Base-by-base conservation (phyloP, 805 yeast species). In the Saturnispora ahearnii region DNA sequence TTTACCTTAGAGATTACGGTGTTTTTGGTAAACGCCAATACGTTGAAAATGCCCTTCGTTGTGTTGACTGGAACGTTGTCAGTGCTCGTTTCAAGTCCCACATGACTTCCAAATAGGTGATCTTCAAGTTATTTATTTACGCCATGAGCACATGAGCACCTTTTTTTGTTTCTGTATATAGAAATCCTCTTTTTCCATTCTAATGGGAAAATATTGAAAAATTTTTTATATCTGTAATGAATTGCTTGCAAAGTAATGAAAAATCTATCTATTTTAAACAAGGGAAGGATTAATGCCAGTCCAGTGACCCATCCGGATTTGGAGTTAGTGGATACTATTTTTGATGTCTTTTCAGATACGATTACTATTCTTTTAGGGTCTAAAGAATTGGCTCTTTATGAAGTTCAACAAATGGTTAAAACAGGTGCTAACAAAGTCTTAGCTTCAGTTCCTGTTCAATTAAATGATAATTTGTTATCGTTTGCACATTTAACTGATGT, bases 21-120 rank as follows among this genome's bases (percentile, higher is more conserved):
- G 85, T 83, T 11, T 83, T 73, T 62, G 95, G 93, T 24, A 84
- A 83, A 69, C 71, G 77, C 41, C 72, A 76, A 48, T 93, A 85
- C 66, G 74, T 93, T 56, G 77, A 77, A 53, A 82, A 82, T 54
- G 81, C 82, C 61, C 82, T 95, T 81, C 77, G 81, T 47, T 74
- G 87, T 56, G 76, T 90, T 52, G 82, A 91, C 68, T 93, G 99
- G 99, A 74, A 79, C 46, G 81, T 82, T 38, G 74, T 84, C 34
- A 22, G 22, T 13, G 31, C 50, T 13, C 34, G 45, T 21, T 47
- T 47, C 36, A 47, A 47, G 41, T 21, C 45, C 8, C 32, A 18
- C 15, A 47, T 47, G 30, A 47, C 50, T 8, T 22, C 31, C 30
- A 38, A 47, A n/a, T 21, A 44, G 15, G 24, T 12, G 10, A 24